A percentile compares a stretch with the other conserved stretches of the same genome.
These are phyloP conservation scores for Exophiala bonariae DNA, from an alignment of 2,329 filamentous ascomycete genomes.

Conservation along the genomic window DNA sequence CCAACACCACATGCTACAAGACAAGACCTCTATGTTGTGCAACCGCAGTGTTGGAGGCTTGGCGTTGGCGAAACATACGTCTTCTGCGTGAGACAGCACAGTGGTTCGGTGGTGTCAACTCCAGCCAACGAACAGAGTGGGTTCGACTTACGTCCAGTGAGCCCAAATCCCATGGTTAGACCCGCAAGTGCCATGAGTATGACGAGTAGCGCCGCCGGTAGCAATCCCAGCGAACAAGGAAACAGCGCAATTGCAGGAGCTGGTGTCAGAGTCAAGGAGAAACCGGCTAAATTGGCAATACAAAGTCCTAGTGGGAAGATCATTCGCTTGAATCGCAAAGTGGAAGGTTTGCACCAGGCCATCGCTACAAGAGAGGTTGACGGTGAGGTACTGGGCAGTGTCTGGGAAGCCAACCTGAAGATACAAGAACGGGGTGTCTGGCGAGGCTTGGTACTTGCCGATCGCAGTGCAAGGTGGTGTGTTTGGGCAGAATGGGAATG, in stretches of 20 bases:
- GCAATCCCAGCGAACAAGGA: slow-evolving; percentile 49
- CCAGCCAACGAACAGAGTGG: slow-evolving; percentile 20
- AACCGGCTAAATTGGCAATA: slow-evolving; percentile 93
- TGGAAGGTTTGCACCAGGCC: slow-evolving; percentile 46
- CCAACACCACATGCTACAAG: slow-evolving; percentile 97
- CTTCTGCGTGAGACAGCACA: slow-evolving; percentile 91
- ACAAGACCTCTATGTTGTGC: slow-evolving; percentile 94
- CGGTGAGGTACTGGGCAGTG: slow-evolving; percentile 51
- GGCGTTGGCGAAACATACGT: slow-evolving; percentile 97
- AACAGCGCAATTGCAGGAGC: slow-evolving; percentile 56
- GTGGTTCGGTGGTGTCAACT: slow-evolving; percentile 48
- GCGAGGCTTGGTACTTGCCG: slow-evolving; percentile 64
- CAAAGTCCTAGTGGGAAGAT: slow-evolving; percentile 96
- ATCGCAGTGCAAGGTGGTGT: slow-evolving; percentile 66
- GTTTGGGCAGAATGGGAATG: slow-evolving; percentile 70
- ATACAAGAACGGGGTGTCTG: slow-evolving; percentile 64
- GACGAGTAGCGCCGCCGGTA: slow-evolving; percentile 55
- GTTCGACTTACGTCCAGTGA: slow-evolving; percentile 25
- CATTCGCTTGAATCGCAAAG: slow-evolving; percentile 60
- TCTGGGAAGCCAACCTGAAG: slow-evolving; percentile 68
- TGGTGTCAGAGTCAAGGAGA: slow-evolving; percentile 58
- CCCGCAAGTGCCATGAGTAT: slow-evolving; percentile 62
- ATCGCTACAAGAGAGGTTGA: slow-evolving; percentile 30
- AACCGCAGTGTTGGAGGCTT: slow-evolving; percentile 86
- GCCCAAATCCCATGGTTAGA: slow-evolving; percentile 45